These are phyloP conservation scores for Plicaturopsis crispa DNA, from an alignment of 768 basidiomycete genomes.

Conservation along the genomic window DNA sequence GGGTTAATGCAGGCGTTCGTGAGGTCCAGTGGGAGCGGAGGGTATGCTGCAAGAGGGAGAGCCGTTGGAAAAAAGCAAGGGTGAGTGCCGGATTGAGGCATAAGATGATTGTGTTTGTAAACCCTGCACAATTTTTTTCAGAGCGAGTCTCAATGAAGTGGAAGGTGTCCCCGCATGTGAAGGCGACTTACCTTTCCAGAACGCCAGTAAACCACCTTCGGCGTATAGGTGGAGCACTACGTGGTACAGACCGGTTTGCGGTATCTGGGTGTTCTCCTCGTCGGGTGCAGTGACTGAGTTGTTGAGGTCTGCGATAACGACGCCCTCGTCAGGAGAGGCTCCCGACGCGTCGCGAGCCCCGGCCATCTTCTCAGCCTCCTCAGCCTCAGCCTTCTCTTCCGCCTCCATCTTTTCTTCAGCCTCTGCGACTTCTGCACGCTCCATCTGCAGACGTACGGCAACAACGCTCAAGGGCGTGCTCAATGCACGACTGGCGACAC, in stretches of 20 bases:
- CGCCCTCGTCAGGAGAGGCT: no score
- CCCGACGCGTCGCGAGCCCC: no score
- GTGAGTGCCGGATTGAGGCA: conserved; percentile 54
- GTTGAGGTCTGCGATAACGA: no score
- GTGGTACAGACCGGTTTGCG: no score
- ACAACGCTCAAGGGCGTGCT: conserved; percentile 50
- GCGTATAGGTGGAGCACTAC: conserved; percentile 36
- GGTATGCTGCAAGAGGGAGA: conserved; percentile 37
- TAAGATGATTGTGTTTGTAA: conserved; percentile 39
- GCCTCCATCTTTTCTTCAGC: conserved; percentile 6
- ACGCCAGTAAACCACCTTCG: conserved; percentile 42
- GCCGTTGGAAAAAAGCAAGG: conserved; percentile 43
- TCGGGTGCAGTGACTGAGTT: no score
- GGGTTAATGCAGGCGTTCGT: conserved; percentile 27
- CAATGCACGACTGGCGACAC: conserved; percentile 45
- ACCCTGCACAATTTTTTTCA: conserved; percentile 26
- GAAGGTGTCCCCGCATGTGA: no score
- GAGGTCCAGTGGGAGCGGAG: conserved; percentile 16
- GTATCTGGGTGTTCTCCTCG: no score
- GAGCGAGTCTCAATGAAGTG: neutral
- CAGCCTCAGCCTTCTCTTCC: conserved; percentile 5
- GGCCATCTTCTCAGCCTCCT: no score
- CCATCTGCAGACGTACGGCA: conserved; percentile 46
- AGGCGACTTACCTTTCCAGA: conserved; percentile 41
- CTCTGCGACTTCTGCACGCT: conserved; percentile 26